Conservation (phyloP, 176 grass and related monocot species). For the Hyparrhenia diplandra region DNA sequence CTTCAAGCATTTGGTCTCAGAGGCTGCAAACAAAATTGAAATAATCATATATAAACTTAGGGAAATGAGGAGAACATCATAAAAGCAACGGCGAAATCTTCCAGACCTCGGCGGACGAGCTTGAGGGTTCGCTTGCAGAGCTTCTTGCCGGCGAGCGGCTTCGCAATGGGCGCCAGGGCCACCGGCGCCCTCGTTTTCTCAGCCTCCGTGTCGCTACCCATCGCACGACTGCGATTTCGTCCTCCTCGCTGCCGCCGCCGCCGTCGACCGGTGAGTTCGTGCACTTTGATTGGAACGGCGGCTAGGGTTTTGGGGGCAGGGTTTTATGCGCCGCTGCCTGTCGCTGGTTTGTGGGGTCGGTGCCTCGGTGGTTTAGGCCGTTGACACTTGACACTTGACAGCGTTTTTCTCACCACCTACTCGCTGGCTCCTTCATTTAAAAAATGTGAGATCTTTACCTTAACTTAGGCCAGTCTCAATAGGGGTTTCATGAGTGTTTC, state of each 20-base stretch:
- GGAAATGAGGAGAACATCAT: not conserved
- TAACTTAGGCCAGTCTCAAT: no score
- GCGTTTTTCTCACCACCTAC: not conserved
- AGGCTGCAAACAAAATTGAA: conserved; percentile 24
- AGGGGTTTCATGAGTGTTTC: no score
- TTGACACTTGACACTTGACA: no score
- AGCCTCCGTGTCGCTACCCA: conserved; percentile 43
- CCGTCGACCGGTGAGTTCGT: conserved; percentile 7
- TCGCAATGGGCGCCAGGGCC: conserved; percentile 61
- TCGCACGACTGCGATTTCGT: conserved; percentile 4
- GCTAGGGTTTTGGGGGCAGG: conserved; percentile 38
- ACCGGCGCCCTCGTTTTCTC: conserved; percentile 22
- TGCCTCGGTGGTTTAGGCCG: not conserved
- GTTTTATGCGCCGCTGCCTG: not conserved
- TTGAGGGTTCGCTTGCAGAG: conserved; percentile 79
- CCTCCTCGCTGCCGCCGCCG: not conserved
- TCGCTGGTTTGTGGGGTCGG: not conserved
- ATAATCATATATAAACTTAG: not conserved
- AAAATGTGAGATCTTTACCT: no score
- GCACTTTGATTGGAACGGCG: conserved; percentile 1
- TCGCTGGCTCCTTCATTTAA: no score
- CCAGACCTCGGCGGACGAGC: conserved; percentile 49
- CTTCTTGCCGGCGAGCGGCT: conserved; percentile 72
- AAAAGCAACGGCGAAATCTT: not conserved
- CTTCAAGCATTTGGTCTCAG: conserved; percentile 81